These are phyloP conservation scores for Claviceps lovelessii DNA, from an alignment of 2,329 filamentous ascomycete species.

Conservation along the genomic window DNA sequence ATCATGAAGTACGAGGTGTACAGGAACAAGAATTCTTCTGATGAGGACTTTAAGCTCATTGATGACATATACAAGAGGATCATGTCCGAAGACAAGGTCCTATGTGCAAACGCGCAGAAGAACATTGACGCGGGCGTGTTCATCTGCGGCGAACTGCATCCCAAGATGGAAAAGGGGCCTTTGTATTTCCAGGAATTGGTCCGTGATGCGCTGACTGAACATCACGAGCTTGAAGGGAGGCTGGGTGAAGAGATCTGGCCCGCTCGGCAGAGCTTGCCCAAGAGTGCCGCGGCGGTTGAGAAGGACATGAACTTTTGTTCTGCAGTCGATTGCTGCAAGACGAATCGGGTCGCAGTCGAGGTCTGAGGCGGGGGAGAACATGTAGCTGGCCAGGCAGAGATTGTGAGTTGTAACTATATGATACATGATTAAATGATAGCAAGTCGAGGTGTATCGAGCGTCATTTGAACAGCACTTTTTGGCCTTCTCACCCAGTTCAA, in stretches of 20 bases:
- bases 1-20: constrained; percentile 50
- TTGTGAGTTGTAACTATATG: not conserved
- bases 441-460: too few relatives aligned
- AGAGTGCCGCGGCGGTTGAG: constrained; percentile 12
- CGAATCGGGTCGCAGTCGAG: constrained; percentile 6
- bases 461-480: too few relatives aligned
- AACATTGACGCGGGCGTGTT: constrained; percentile 49
- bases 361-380: not conserved
- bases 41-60: constrained; percentile 43
- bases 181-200: constrained; percentile 40
- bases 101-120: constrained; percentile 43
- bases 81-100: constrained; percentile 49
- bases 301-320: constrained; percentile 21
- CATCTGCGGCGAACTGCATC: constrained; percentile 48
- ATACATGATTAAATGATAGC: not conserved
- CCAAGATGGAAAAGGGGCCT: constrained; percentile 43
- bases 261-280: constrained; percentile 24
- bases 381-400: not conserved
- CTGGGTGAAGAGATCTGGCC: constrained; percentile 37
- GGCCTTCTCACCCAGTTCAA: too few relatives aligned
- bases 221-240: constrained; percentile 31
- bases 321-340: constrained; percentile 19
- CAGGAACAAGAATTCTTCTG: constrained; percentile 44
- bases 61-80: constrained; percentile 47
- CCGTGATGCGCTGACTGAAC: constrained; percentile 32